A percentile compares a stretch with the other conserved stretches of the same genome.
Conservation (phyloP, 805 yeast species). For the Saccharomyces kudriavzevii region DNA sequence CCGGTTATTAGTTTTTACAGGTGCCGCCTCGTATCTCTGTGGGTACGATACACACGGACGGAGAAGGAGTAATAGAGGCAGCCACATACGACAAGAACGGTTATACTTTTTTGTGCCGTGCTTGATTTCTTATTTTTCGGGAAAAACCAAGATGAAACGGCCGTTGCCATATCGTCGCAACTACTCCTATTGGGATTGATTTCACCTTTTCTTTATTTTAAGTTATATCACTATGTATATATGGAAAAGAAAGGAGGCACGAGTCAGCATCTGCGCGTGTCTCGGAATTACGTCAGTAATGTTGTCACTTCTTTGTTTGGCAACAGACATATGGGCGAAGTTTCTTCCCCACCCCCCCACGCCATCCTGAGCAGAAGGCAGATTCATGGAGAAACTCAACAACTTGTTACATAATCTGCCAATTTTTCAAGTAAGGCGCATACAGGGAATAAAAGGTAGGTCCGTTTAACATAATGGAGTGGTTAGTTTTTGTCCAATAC, state of each 20-base stretch:
- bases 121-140: neutral
- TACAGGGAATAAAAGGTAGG: neutral
- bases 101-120: neutral
- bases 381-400: neutral
- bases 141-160: neutral
- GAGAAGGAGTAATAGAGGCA: neutral
- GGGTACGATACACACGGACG: neutral
- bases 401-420: neutral
- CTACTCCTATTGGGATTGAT: neutral
- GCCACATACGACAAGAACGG: neutral
- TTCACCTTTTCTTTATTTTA: neutral
- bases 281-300: neutral
- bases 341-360: neutral
- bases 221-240: neutral
- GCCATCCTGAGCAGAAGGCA: neutral
- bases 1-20: neutral
- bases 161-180: neutral
- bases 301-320: neutral
- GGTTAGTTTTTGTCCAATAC: constrained; percentile 63
- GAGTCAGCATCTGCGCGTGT: neutral
- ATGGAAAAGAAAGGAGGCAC: neutral
- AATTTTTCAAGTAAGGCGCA: neutral
- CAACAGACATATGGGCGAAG: neutral
- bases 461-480: constrained; percentile 59
- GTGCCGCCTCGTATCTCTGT: neutral